These are phyloP conservation scores for Wickerhamomyces mucosus DNA, from an alignment of 805 yeast species.

Conservation along the genomic window DNA sequence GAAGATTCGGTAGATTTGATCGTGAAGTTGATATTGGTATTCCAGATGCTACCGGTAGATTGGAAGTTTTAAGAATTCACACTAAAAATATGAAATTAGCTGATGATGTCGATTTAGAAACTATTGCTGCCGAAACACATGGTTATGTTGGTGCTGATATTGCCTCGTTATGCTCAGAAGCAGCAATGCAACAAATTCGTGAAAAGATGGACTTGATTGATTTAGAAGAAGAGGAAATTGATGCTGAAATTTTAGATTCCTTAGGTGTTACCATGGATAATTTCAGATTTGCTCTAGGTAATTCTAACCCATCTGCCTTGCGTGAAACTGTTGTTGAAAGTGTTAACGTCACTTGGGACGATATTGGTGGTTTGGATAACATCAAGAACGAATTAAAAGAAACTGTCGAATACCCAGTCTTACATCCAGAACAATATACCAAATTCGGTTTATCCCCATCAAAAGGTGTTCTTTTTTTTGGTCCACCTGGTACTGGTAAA, in stretches of 20 bases:
- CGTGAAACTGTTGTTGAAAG: constrained; percentile 99
- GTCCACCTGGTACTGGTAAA: constrained; percentile 99
- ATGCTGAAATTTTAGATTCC: constrained; percentile 92
- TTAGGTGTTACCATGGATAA: constrained; percentile 98
- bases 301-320: constrained; percentile 96
- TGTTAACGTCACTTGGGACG: constrained; percentile 98
- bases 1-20: constrained; percentile 86
- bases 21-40: constrained; percentile 88
- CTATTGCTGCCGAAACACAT: constrained; percentile 94
- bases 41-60: constrained; percentile 97
- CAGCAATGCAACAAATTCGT: constrained; percentile 99
- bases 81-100: constrained; percentile 97
- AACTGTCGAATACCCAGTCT: constrained; percentile 97
- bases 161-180: constrained; percentile 98
- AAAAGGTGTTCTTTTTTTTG: constrained; percentile 96
- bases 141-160: constrained; percentile 99
- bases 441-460: constrained; percentile 97
- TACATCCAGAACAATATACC: constrained; percentile 97
- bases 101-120: constrained; percentile 91
- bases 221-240: constrained; percentile 91
- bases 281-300: constrained; percentile 95
- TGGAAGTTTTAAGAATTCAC: constrained; percentile 93
- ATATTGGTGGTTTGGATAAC: constrained; percentile 95
- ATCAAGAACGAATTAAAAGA: constrained; percentile 96
- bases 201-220: constrained; percentile 99